Evolutionary conservation across 495 filamentous ascomycete genomes (phyloP).

Genomic region (Podospora australis): DNA sequence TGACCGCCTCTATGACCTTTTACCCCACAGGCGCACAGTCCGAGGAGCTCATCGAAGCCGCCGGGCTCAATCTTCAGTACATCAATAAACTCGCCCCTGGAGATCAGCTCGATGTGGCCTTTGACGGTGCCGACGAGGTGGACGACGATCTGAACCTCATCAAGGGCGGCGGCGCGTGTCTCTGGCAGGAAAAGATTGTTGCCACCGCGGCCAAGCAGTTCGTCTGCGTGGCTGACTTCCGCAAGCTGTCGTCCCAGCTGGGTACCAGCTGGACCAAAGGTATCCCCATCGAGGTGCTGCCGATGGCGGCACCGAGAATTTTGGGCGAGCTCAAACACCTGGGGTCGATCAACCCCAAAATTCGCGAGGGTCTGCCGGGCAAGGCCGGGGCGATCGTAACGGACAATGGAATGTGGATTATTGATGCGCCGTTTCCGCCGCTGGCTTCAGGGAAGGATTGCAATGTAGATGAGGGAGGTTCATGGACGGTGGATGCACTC

Average conservation of each 20-base stretch:
- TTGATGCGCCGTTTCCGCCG: constrained; percentile 80
- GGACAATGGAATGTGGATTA: constrained; percentile 88
- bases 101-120: constrained; percentile 62
- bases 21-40: constrained; percentile 91
- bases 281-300: constrained; percentile 90
- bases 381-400: constrained; percentile 84
- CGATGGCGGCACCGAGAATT: constrained; percentile 67
- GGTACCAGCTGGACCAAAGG: constrained; percentile 69
- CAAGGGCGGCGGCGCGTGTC: constrained; percentile 92
- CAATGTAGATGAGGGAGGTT: constrained; percentile 37
- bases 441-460: constrained; percentile 54
- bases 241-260: constrained; percentile 74
- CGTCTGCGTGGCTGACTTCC: constrained; percentile 87
- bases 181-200: constrained; percentile 97
- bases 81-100: constrained; percentile 64
- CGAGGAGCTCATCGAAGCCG: constrained; percentile 68
- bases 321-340: constrained; percentile 59
- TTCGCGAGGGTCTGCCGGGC: constrained; percentile 59
- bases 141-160: constrained; percentile 93
- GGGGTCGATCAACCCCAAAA: constrained; percentile 58
- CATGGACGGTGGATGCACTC: constrained; percentile 74
- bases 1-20: constrained; percentile 63
- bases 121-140: constrained; percentile 96
- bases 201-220: constrained; percentile 80
- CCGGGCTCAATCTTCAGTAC: constrained; percentile 67